Base-by-base conservation (phyloP, 352 stramenopile genomes). In the Detonula confervacea region DNA sequence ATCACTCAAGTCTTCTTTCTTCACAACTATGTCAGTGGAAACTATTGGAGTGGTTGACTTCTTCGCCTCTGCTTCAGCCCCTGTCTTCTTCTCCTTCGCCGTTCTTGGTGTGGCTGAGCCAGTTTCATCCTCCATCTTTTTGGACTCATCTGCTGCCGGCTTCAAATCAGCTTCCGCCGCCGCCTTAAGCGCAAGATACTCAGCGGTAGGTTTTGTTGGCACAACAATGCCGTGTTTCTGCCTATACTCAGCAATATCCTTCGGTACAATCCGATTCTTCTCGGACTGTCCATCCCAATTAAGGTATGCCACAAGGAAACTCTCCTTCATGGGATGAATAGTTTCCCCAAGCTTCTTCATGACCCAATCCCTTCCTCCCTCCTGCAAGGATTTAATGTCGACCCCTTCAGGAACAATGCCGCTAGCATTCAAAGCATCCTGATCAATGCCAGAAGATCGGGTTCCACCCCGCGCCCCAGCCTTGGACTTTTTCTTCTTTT, bases 261-360 rank as follows among this genome's bases (percentile, higher is more conserved):
- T 77, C 76, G 92, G 62, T 70, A 92, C 25, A 52, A 87, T 69
- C 94, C 97, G 85, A 95, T 98, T 87, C 96, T 96, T 87, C 88
- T 96, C 69, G 90, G 93, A 39, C 82, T 93, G 70, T 3, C 83
- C 84, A 37, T 91, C 75, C 80, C 81, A 92, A 60, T 97, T 91
- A 49, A 99, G 86, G 77, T 97, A 96, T 7, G 98, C 97, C 37
- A 99, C 97, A 81, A 99, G 97, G 64, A 99, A 99, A 74, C 97
- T 97, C 24, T 99, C 96, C 77, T 99, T 99, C 91, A 99, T 98
- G n/a, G 96, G 97, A 60, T 98, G 93, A 51, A 99, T 94, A 55
- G 98, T 98, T 22, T 97, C 95, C 44, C 98, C 97, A 8, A 99
- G 93, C 79, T 98, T 98, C 64, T 97, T 93, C 96, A 99, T 99